A percentile compares a stretch with the other conserved stretches of the same genome.
Conservation (phyloP, 2,329 filamentous ascomycete species). For the Coniosporium tulheliwenetii region DNA sequence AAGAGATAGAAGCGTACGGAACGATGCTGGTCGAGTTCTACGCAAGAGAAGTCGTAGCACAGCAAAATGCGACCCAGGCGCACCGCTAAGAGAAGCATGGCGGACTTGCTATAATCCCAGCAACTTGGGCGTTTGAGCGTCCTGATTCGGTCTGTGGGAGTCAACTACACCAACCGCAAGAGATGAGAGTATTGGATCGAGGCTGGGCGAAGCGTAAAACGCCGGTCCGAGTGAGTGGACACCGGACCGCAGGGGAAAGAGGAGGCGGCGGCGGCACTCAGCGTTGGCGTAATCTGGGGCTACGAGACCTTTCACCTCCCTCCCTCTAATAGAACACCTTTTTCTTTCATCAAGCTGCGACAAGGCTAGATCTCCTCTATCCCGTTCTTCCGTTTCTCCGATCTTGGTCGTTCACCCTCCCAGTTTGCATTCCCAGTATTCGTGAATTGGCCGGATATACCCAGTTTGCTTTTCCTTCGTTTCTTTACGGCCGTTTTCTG, state of each 20-base stretch:
- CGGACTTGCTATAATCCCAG: neutral
- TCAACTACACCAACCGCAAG: too few relatives aligned
- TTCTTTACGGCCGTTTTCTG: neutral
- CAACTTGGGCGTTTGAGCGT: neutral
- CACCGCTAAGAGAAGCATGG: neutral
- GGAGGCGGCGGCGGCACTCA: too few relatives aligned
- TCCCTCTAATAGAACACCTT: too few relatives aligned
- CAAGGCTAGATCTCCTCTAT: neutral
- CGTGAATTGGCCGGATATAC: neutral
- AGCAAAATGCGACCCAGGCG: slow-evolving; percentile 27
- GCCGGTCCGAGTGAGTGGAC: too few relatives aligned
- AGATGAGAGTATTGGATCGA: too few relatives aligned
- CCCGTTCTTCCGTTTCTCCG: neutral
- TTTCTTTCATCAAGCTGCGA: too few relatives aligned
- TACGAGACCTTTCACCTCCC: too few relatives aligned
- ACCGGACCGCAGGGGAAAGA: too few relatives aligned
- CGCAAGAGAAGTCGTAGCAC: slow-evolving; percentile 69
- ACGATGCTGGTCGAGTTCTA: slow-evolving; percentile 99
- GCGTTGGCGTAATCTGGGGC: too few relatives aligned
- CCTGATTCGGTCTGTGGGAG: too few relatives aligned
- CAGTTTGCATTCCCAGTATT: neutral
- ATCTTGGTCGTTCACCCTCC: neutral
- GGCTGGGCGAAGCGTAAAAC: too few relatives aligned
- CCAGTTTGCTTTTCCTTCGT: neutral
- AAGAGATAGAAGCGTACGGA: slow-evolving; percentile 91